Percentiles rank a stretch among this genome's conserved stretches.
phyloP scores from a whole-genome alignment of 108 stramenopile species.

The Conticribra weissflogii region DNA sequence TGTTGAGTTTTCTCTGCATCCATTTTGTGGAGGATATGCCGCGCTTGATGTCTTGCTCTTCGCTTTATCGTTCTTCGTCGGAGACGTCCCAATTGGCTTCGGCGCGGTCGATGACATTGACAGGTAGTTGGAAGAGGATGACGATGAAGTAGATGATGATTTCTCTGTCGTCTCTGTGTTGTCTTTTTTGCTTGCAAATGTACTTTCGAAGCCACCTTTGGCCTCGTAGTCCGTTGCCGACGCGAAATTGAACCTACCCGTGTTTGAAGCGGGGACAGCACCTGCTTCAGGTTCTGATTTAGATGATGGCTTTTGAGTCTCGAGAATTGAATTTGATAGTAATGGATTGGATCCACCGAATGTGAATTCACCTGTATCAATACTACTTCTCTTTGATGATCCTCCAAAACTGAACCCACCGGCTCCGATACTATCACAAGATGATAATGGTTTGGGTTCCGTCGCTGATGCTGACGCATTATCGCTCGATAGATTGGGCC shows the following conservation, averaged over 20 bases:
- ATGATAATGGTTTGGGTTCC: constrained; percentile 7
- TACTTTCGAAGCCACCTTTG: neutral
- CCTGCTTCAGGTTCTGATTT: neutral
- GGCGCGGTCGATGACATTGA: constrained; percentile 31
- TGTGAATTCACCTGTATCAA: constrained; percentile 63
- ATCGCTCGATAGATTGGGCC: no score
- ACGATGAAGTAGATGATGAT: neutral
- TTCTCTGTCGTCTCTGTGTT: neutral
- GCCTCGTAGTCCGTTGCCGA: neutral
- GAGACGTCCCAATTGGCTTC: constrained; percentile 14
- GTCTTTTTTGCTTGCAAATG: neutral
- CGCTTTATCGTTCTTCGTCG: constrained; percentile 9
- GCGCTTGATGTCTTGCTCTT: neutral
- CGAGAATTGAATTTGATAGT: constrained; percentile 29
- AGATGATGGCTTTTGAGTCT: neutral
- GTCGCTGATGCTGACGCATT: no score
- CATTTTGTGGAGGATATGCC: constrained; percentile 46
- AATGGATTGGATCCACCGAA: constrained; percentile 46
- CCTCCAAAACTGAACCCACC: constrained; percentile 67
- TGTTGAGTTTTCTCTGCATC: no score
- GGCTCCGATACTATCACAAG: constrained; percentile 53
- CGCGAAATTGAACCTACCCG: neutral
- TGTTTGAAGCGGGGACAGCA: no score
- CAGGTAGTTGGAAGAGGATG: constrained; percentile 19
- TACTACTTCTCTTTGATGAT: no score